These are phyloP conservation scores for Aspergillus sp. DNA, from an alignment of 2,329 filamentous ascomycete species.

Conservation along the genomic window DNA sequence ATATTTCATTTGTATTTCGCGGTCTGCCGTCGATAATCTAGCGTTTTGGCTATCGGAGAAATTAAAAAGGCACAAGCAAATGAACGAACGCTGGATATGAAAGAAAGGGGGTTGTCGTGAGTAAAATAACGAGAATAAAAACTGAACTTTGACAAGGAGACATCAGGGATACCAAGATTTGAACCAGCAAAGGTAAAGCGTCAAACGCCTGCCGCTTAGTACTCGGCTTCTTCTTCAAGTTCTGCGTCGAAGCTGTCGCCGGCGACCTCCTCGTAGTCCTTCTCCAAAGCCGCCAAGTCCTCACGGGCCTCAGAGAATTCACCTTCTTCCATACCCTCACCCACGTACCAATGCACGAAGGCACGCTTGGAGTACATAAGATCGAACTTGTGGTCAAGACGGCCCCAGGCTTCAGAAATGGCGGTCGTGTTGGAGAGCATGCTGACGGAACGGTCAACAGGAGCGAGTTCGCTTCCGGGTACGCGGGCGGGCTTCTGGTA, in stretches of 20 bases:
- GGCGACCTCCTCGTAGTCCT: slow-evolving; percentile 84
- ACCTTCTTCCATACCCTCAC: slow-evolving; percentile 89
- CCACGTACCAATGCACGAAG: slow-evolving; percentile 75
- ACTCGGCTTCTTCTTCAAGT: slow-evolving; percentile 49
- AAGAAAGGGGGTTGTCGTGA: slow-evolving; percentile 27
- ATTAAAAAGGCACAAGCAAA: neutral
- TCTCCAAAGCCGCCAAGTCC: slow-evolving; percentile 80
- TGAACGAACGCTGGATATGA: slow-evolving; percentile 21
- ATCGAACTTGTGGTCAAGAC: slow-evolving; percentile 67
- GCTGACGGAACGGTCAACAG: slow-evolving; percentile 56
- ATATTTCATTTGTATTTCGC: slow-evolving; percentile 10
- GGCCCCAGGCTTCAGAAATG: slow-evolving; percentile 65
- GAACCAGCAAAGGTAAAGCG: slow-evolving; percentile 13
- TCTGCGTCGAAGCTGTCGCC: slow-evolving; percentile 66
- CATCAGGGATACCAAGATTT: slow-evolving; percentile 19
- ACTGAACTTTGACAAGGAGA: slow-evolving; percentile 13
- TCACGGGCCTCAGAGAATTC: slow-evolving; percentile 87
- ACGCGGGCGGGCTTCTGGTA: slow-evolving; percentile 59
- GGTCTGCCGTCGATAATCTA: slow-evolving; percentile 4
- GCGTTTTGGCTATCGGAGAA: slow-evolving; percentile 8
- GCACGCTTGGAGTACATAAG: slow-evolving; percentile 70
- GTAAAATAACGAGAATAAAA: slow-evolving; percentile 14
- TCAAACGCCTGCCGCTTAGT: slow-evolving; percentile 23
- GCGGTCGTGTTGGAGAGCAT: slow-evolving; percentile 69
- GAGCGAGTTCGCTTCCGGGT: slow-evolving; percentile 54